Evolutionary conservation across 2,329 filamentous ascomycete species (phyloP), one percentile per base, ranked within the genome.

Genomic region (Rhynchosporium agropyri): DNA sequence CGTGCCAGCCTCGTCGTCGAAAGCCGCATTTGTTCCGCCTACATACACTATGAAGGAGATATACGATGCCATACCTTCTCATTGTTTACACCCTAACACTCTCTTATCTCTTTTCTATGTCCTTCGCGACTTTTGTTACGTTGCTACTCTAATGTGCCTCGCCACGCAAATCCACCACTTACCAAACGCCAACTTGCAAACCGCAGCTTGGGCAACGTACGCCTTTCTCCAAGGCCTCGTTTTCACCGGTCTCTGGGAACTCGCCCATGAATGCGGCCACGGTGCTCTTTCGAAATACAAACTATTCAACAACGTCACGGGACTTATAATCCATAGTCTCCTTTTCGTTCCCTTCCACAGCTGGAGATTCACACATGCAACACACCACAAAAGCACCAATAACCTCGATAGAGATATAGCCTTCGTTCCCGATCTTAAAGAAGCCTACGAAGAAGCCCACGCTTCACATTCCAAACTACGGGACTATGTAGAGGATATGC

Each of bases 261-360:
- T 90, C 46, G 87, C 84, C 15, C 88, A 91, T 73, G 88, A 91
- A 74, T 88, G 84, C 74, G 88, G 88, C 58, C 88, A 91, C 74
- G 84, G 84, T 20, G 86, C 87, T 54, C 88, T 90, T 74, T 88
- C 84, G n/a, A 74, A 77, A 28, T 79, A 83, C 74, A 77, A 77
- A 54, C 73, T 69, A 38, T 72, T 89, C 67, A 90, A 90, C 74
- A 81, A 88, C 71, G 73, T 80, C 15, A 78, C 86, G 61, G 88
- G 88, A 64, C 88, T 86, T 79, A 73, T 82, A 55, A 76, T 86
- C n/a, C 88, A 91, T 79, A 88, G 84, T 6, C 79, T 82, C 63
- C 79, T 90, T 45, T 75, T 88, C 65, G 86, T 89, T 3, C 89
- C 88, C 1, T 91, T 85, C 76, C 89, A 89, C 78, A 85, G 83